These are phyloP conservation scores for Physocladia obscura DNA, from an alignment of 192 early-diverging fungal species.

Conservation along the genomic window DNA sequence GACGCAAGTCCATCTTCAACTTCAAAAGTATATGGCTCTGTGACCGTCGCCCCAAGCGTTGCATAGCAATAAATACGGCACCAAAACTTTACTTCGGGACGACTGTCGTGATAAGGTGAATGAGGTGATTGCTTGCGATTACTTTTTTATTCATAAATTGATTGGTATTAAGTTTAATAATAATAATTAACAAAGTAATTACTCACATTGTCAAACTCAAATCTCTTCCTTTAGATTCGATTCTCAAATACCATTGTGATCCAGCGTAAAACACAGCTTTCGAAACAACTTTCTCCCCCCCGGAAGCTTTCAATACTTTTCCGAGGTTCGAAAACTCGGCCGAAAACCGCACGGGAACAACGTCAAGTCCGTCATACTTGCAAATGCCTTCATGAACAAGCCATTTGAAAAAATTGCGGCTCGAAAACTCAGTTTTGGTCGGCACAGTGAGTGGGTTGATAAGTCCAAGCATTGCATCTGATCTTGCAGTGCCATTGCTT, in stretches of 20 bases:
- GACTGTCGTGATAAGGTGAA: slow-evolving; percentile 9
- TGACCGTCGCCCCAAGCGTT: neutral
- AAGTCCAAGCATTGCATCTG: neutral
- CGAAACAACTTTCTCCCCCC: slow-evolving; percentile 8
- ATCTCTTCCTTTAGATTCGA: neutral
- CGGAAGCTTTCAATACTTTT: slow-evolving; percentile 12
- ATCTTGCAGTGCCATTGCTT: neutral
- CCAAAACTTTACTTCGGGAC: slow-evolving; percentile 16
- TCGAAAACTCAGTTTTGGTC: neutral
- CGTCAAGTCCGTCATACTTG: neutral
- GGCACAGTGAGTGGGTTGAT: neutral
- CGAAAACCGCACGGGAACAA: slow-evolving; percentile 5
- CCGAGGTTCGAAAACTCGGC: neutral
- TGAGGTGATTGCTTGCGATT: slow-evolving; percentile 10
- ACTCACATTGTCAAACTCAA: slow-evolving; percentile 10
- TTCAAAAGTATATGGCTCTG: slow-evolving; percentile 21
- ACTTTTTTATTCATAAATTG: neutral
- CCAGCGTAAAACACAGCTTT: slow-evolving; percentile 7
- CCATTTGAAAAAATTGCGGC: slow-evolving; percentile 1
- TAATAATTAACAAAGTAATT: neutral
- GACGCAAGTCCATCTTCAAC: neutral
- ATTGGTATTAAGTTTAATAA: neutral
- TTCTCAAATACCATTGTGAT: slow-evolving; percentile 6
- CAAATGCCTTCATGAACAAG: slow-evolving; percentile 2
- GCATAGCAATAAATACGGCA: slow-evolving; percentile 12